Evolutionary conservation across 1,139 yeast genomes (phyloP).

Genomic region (Scheffersomyces segobiensis): DNA sequence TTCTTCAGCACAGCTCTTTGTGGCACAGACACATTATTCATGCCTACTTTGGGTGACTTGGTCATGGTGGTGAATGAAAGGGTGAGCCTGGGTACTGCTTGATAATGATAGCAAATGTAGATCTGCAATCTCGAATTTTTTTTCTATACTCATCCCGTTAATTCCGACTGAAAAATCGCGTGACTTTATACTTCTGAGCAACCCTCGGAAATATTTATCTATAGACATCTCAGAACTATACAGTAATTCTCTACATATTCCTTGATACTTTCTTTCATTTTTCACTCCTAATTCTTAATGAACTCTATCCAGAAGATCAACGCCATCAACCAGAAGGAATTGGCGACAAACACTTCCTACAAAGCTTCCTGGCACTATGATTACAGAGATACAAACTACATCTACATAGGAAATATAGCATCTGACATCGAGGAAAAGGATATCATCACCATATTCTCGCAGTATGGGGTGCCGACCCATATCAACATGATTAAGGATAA

Average conservation of each 20-base stretch:
- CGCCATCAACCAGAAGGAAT: constrained; percentile 66
- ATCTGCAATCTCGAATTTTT: neutral
- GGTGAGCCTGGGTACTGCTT: neutral
- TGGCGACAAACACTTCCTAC: constrained; percentile 57
- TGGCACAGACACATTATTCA: neutral
- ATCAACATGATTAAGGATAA: constrained; percentile 69
- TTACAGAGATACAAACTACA: constrained; percentile 62
- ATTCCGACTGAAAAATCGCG: neutral
- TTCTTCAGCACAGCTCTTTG: constrained; percentile 11
- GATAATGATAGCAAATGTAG: neutral
- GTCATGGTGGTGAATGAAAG: neutral
- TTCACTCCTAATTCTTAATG: constrained; percentile 21
- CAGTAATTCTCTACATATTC: neutral
- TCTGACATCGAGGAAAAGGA: constrained; percentile 70
- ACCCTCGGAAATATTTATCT: neutral
- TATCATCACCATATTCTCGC: constrained; percentile 76
- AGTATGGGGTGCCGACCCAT: constrained; percentile 85
- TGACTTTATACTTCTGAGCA: neutral
- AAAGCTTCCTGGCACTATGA: constrained; percentile 90
- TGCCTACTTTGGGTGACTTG: neutral
- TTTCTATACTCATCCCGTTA: neutral
- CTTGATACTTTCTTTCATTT: neutral
- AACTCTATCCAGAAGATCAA: constrained; percentile 52
- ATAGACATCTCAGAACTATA: neutral
- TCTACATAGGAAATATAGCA: constrained; percentile 72